Conservation (phyloP, 75 land plant genomes). For the Larix kaempferi region DNA sequence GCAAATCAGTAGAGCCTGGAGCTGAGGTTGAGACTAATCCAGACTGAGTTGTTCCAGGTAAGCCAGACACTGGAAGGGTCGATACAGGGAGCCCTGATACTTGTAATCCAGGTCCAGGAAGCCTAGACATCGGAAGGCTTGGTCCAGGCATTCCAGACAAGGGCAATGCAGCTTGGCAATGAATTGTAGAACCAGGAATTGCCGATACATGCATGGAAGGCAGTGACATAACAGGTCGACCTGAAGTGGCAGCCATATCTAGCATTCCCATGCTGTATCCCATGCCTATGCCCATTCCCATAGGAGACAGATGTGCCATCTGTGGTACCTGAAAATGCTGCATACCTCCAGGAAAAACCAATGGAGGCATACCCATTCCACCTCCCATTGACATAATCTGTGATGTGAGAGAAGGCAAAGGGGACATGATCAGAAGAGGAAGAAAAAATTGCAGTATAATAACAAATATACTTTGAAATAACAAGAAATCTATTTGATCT, state of each 20-base stretch:
- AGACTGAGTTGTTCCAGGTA: slow-evolving; percentile 11
- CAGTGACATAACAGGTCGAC: slow-evolving; percentile 36
- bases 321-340: slow-evolving; percentile 45
- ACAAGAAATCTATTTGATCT: neutral
- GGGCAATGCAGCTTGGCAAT: slow-evolving; percentile 10
- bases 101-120: slow-evolving; percentile 18
- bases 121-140: slow-evolving; percentile 19
- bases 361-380: slow-evolving; percentile 57
- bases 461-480: neutral
- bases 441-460: neutral
- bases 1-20: neutral
- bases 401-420: slow-evolving; percentile 1
- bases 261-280: slow-evolving; percentile 48
- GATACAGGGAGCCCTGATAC: slow-evolving; percentile 10
- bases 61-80: slow-evolving; percentile 11
- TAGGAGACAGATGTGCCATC: slow-evolving; percentile 43
- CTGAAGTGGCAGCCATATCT: slow-evolving; percentile 19
- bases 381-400: slow-evolving; percentile 79
- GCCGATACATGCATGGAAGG: slow-evolving; percentile 20
- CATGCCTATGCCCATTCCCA: slow-evolving; percentile 38
- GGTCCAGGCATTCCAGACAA: slow-evolving; percentile 18
- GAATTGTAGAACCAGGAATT: slow-evolving; percentile 5
- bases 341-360: slow-evolving; percentile 56
- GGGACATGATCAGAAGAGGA: neutral
- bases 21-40: slow-evolving; percentile 6